A percentile compares a stretch with the other conserved stretches of the same genome.
Evolutionary conservation across 1,284 basidiomycete genomes (phyloP).

Genomic region (Cryptococcus maquisensis): DNA sequence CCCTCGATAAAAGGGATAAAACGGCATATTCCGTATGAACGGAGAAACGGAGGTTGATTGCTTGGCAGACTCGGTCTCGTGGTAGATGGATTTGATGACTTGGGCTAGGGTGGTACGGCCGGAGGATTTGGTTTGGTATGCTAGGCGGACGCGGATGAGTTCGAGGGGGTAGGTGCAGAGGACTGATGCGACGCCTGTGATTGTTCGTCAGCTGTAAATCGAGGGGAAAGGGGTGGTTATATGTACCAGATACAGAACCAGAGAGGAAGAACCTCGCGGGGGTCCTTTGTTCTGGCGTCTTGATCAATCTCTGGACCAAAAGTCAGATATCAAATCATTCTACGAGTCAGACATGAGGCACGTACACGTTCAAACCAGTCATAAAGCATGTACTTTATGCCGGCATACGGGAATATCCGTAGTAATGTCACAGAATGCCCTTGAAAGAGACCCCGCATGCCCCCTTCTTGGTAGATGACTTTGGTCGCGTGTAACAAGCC

Average conservation of each 20-base stretch:
- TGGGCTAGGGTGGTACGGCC: slow-evolving; percentile 60
- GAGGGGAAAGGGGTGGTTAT: background rate
- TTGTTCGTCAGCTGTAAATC: background rate
- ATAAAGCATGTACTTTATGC: slow-evolving; percentile 97
- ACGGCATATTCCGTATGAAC: slow-evolving; percentile 46
- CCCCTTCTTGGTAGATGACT: slow-evolving; percentile 69
- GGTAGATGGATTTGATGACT: slow-evolving; percentile 65
- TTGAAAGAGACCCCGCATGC: slow-evolving; percentile 79
- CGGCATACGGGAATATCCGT: slow-evolving; percentile 86
- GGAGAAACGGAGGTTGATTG: slow-evolving; percentile 29
- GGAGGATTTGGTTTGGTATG: slow-evolving; percentile 67
- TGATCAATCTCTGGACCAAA: slow-evolving; percentile 63
- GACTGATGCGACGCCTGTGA: slow-evolving; percentile 75
- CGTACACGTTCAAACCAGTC: slow-evolving; percentile 75
- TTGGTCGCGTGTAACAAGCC: slow-evolving; percentile 75
- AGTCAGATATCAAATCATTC: background rate
- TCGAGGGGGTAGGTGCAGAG: slow-evolving; percentile 93
- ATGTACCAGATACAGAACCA: slow-evolving; percentile 76
- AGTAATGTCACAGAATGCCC: slow-evolving; percentile 86
- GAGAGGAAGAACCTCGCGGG: slow-evolving; percentile 78
- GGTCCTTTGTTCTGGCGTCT: slow-evolving; percentile 71
- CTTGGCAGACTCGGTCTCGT: slow-evolving; percentile 53
- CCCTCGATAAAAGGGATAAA: slow-evolving; percentile 74
- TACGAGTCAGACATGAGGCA: slow-evolving; percentile 8
- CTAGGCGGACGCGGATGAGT: slow-evolving; percentile 89